Conservation (phyloP, 1,284 basidiomycete genomes). For the Ceratorhiza oryzae-sativae region DNA sequence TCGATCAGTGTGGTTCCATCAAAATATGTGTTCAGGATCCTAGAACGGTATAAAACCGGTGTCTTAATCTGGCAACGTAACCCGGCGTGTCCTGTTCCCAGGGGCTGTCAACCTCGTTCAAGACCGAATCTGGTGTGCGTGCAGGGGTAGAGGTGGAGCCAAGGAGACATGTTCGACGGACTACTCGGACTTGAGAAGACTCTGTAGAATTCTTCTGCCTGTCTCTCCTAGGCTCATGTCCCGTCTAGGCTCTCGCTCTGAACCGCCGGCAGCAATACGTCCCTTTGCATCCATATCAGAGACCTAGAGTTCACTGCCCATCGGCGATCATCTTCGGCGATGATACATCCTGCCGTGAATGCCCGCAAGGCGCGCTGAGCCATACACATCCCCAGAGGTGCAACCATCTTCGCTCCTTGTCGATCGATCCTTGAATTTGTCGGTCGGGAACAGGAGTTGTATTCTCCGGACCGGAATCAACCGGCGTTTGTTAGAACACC, state of each 20-base stretch:
- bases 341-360: constrained; percentile 5
- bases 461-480: not conserved
- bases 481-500: constrained; percentile 6
- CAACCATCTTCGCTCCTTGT: not conserved
- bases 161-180: not conserved
- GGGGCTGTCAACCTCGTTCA: not conserved
- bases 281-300: not conserved
- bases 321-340: constrained; percentile 10
- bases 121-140: not conserved
- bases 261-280: not conserved
- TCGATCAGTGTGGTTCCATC: constrained; percentile 1
- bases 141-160: not conserved
- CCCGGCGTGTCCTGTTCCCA: not conserved
- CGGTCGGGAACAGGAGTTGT: not conserved
- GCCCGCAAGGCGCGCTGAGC: not conserved
- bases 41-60: not conserved
- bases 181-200: not conserved
- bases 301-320: not conserved
- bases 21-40: constrained; percentile 3
- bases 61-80: not conserved
- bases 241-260: not conserved
- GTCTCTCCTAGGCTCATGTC: not conserved
- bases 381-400: not conserved
- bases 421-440: not conserved
- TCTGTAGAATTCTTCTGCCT: not conserved